Base-by-base conservation (phyloP, 73 alveolate genomes). In the Tetrahymena elliotti region DNA sequence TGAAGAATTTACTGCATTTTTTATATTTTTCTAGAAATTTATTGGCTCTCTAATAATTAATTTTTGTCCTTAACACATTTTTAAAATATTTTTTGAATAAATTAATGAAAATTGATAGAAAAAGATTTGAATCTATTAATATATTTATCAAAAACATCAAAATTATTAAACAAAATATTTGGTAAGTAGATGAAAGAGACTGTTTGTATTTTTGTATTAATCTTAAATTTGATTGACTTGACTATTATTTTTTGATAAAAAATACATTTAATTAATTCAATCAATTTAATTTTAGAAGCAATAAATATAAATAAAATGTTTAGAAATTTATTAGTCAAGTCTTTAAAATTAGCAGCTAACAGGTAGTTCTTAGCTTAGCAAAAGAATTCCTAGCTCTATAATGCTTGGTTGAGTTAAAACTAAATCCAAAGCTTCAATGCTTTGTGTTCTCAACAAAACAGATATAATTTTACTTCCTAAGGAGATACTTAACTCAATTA, bases 401-500 rank as follows among this genome's bases (percentile, higher is more conserved):
- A 18, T 31, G 38, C 88, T 68, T 68, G 34, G 36, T 27, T 68
- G 88, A 68, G 22, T 68, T 31, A 68, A 68, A 68, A 31, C 88
- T 31, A 68, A 27, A 68, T 68, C 13, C n/a, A 68, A 68, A 7
- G 36, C 38, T n/a, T 68, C 88, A 68, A 68, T 16, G 36, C 36
- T n/a, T 68, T 68, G 0, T 2, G 38, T 68, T 68, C 88, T 27
- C 34, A 27, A n/a, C n/a, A n/a, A 31, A 68, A 16, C 88, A 68
- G 88, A 68, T 68, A 27, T 31, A 68, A 68, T 68, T 93, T 54
- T 83, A 93, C 84, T 35, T 94, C 93, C 93, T 94, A 93, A n/a
- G 88, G 84, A 35, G 82, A 39, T 82, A 39, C 68, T 33, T 94
- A 68, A 92, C 97, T 96, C 11, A 68, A 92, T 24, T 97, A 97